phyloP scores from a whole-genome alignment of 805 yeast species.

The Teunomyces tritomae region DNA sequence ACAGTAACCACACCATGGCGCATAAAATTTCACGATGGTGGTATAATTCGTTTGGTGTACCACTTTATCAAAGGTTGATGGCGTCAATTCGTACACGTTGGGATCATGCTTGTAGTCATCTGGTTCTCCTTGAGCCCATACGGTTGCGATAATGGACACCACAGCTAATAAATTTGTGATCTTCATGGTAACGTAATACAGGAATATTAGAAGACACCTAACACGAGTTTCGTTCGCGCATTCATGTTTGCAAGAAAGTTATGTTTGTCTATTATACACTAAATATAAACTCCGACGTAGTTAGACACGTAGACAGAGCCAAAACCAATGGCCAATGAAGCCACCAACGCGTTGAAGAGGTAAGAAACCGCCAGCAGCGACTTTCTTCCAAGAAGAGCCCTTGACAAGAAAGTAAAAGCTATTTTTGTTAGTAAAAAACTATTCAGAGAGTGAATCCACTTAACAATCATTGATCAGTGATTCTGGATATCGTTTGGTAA shows the following conservation, averaged over 20 bases:
- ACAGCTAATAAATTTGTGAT: slow-evolving; percentile 3
- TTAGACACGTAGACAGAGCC: slow-evolving; percentile 38
- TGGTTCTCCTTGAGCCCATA: slow-evolving; percentile 11
- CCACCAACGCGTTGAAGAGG: slow-evolving; percentile 29
- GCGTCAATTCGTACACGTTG: slow-evolving; percentile 55
- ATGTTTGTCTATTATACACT: slow-evolving; percentile 5
- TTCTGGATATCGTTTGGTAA: too few relatives aligned
- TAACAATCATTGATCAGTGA: too few relatives aligned
- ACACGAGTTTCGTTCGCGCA: not conserved
- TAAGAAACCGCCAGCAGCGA: slow-evolving; percentile 21
- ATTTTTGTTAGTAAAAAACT: slow-evolving; percentile 18
- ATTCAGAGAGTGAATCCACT: too few relatives aligned
- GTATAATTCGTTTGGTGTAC: slow-evolving; percentile 73
- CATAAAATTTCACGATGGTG: slow-evolving; percentile 82
- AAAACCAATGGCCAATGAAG: slow-evolving; percentile 37
- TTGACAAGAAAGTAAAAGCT: slow-evolving; percentile 30
- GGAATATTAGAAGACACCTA: not conserved
- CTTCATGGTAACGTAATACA: slow-evolving; percentile 1
- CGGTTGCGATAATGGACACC: slow-evolving; percentile 2
- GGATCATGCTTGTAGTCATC: slow-evolving; percentile 40
- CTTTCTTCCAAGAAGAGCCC: slow-evolving; percentile 27
- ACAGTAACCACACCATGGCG: slow-evolving; percentile 99
- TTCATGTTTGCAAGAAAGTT: not conserved
- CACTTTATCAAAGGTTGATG: slow-evolving; percentile 61
- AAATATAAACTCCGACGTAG: slow-evolving; percentile 44